Evolutionary conservation across 352 stramenopile species (phyloP).

Genomic region (Globisporangium orthogonon): DNA sequence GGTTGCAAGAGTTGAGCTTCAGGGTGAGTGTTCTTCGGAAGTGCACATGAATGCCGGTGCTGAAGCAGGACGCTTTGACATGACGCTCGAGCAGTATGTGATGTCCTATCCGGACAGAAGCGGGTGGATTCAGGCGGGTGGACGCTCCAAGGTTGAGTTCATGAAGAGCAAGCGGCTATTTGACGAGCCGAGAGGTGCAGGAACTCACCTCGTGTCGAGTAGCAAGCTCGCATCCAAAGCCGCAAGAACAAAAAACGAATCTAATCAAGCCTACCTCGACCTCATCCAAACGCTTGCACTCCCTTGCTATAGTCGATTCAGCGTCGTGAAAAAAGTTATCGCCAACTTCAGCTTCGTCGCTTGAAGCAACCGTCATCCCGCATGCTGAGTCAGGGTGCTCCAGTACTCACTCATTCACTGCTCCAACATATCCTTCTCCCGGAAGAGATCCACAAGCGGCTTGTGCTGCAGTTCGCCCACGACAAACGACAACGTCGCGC

Average conservation of each 20-base stretch:
- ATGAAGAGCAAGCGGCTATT: not conserved
- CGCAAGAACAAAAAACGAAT: not conserved
- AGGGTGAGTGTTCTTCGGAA: too few species aligned
- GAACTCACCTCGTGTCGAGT: too few species aligned
- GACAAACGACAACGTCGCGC: conserved; percentile 64
- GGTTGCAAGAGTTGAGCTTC: too few species aligned
- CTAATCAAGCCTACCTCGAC: not conserved
- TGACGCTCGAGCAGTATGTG: conserved; percentile 23
- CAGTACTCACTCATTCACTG: not conserved
- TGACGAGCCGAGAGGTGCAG: too few species aligned
- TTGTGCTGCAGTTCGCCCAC: conserved; percentile 82
- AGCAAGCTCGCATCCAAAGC: too few species aligned
- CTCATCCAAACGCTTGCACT: too few species aligned
- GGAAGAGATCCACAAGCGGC: conserved; percentile 56
- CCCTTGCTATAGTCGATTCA: not conserved
- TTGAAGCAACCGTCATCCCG: not conserved
- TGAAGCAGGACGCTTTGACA: conserved; percentile 5
- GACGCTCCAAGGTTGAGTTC: not conserved
- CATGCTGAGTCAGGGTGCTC: not conserved
- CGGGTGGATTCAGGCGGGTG: conserved; percentile 5
- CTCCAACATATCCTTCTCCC: conserved; percentile 41
- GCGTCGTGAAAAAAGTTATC: not conserved
- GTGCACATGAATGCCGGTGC: too few species aligned
- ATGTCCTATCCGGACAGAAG: conserved; percentile 1
- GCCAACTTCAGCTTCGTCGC: not conserved